Conservation (phyloP, 2,329 filamentous ascomycete genomes). For the Nothopassalora personata region DNA sequence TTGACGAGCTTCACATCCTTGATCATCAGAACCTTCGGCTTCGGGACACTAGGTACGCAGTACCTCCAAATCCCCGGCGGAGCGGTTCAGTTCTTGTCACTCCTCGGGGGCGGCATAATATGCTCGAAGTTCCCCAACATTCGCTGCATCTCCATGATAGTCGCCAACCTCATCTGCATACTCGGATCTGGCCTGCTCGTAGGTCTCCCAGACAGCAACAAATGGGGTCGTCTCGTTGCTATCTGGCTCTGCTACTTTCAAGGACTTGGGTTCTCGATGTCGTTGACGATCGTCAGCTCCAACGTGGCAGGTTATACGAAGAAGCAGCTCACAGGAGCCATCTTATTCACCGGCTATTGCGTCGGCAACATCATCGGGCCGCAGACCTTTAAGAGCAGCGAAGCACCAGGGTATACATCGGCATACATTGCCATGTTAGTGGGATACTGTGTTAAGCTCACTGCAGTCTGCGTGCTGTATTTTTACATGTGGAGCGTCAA, state of each 20-base stretch:
- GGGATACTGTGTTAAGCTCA: conserved; percentile 51
- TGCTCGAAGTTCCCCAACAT: conserved; percentile 50
- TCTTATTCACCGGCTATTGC: conserved; percentile 51
- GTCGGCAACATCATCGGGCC: conserved; percentile 49
- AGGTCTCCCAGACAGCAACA: conserved; percentile 46
- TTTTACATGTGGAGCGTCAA: conserved; percentile 53
- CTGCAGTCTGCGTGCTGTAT: conserved; percentile 48
- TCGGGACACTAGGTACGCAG: conserved; percentile 49
- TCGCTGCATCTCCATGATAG: conserved; percentile 52
- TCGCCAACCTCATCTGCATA: conserved; percentile 53
- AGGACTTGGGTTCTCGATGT: conserved; percentile 50
- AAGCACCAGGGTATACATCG: conserved; percentile 47
- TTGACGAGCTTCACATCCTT: conserved; percentile 50
- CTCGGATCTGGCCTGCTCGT: conserved; percentile 50
- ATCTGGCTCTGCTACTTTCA: conserved; percentile 55
- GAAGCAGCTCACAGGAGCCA: conserved; percentile 48
- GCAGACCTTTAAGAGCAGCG: conserved; percentile 48
- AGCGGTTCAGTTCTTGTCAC: conserved; percentile 51
- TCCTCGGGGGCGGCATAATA: conserved; percentile 48
- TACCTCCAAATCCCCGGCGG: conserved; percentile 59
- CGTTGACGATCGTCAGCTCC: conserved; percentile 49
- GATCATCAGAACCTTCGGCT: conserved; percentile 44
- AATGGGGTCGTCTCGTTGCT: conserved; percentile 54
- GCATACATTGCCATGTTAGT: conserved; percentile 53
- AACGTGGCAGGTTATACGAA: conserved; percentile 50